phyloP scores from a whole-genome alignment of 164 flowering plant genomes.

The Sextonia rubra region DNA sequence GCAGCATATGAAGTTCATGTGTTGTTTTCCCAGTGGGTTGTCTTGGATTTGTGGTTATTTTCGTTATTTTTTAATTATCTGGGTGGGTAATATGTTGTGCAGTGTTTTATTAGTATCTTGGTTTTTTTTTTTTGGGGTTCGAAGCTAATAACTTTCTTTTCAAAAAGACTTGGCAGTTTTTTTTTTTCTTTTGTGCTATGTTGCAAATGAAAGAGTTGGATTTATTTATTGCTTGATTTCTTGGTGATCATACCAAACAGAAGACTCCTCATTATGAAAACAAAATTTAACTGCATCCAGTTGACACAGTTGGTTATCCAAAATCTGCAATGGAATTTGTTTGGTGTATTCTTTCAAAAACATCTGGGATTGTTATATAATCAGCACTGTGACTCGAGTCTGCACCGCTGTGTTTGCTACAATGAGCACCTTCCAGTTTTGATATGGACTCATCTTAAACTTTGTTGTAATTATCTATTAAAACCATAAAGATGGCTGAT shows the following conservation, averaged over 20 bases:
- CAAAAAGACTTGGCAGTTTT: too few relatives aligned
- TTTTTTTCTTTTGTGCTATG: too few relatives aligned
- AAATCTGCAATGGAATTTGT: background rate
- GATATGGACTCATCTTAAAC: background rate
- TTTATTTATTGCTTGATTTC: background rate
- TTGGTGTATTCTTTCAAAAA: background rate
- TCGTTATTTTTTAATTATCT: too few relatives aligned
- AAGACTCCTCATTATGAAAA: background rate
- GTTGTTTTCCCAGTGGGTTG: background rate
- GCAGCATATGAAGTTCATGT: background rate
- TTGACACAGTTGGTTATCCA: background rate
- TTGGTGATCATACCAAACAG: background rate
- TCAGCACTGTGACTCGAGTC: background rate
- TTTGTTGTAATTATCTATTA: background rate
- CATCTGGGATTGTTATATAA: background rate
- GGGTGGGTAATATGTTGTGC: background rate
- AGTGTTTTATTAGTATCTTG: too few relatives aligned
- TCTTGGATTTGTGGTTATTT: too few relatives aligned
- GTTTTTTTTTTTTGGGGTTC: too few relatives aligned
- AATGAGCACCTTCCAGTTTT: too few relatives aligned
- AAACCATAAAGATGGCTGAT: background rate
- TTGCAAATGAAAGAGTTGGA: too few relatives aligned
- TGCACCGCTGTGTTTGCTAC: too few relatives aligned
- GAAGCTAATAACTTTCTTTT: background rate
- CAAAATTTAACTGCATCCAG: background rate